Conservation (phyloP, 2,329 filamentous ascomycete species). For the Xylariaceae sp. region DNA sequence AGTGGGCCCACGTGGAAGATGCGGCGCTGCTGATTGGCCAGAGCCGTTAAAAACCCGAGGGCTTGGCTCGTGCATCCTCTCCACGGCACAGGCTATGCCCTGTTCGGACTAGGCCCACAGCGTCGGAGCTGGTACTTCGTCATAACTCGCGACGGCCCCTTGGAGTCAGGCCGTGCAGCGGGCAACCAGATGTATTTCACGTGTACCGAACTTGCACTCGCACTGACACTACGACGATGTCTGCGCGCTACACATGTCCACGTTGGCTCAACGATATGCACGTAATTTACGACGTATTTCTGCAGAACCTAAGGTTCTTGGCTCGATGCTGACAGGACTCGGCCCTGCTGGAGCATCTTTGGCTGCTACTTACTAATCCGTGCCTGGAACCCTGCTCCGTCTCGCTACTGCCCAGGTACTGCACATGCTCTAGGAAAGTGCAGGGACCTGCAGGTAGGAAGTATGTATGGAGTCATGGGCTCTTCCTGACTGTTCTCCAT, state of each 20-base stretch:
- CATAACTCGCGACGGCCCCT: not conserved
- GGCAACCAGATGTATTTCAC: not conserved
- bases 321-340: not conserved
- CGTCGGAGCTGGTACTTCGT: not conserved
- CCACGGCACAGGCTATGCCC: not conserved
- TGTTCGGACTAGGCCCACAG: not conserved
- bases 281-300: not conserved
- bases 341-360: no score
- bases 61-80: not conserved
- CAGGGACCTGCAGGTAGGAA: no score
- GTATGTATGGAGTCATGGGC: not conserved
- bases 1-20: conserved; percentile 16
- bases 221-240: no score
- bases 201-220: not conserved
- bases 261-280: not conserved
- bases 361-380: no score
- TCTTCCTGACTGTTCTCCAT: not conserved
- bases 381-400: not conserved
- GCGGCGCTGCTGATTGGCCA: conserved; percentile 7
- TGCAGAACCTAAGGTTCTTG: not conserved
- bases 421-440: not conserved
- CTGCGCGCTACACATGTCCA: not conserved
- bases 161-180: not conserved
- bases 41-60: conserved; percentile 14
- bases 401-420: not conserved